phyloP scores from a whole-genome alignment of 352 stramenopile species.

The Pythium rhizo-oryzae region DNA sequence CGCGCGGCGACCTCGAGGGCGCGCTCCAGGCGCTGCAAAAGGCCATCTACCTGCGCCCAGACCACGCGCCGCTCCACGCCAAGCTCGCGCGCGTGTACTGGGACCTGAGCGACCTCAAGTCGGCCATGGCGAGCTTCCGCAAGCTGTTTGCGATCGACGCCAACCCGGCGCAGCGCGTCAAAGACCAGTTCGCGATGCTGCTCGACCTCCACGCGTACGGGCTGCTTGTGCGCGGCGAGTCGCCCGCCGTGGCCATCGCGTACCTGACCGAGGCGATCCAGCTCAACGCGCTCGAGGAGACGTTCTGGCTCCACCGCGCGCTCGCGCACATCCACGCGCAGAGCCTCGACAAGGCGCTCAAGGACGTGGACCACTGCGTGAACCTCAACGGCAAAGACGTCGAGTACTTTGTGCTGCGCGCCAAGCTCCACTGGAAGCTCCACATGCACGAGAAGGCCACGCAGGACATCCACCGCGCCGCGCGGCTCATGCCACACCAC shows the following conservation, averaged over 20 bases:
- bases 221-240: conserved; percentile 57
- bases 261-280: conserved; percentile 81
- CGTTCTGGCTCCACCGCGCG: conserved; percentile 77
- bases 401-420: conserved; percentile 83
- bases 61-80: conserved; percentile 53
- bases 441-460: conserved; percentile 77
- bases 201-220: conserved; percentile 76
- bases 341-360: conserved; percentile 72
- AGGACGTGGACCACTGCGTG: conserved; percentile 81
- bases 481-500: conserved; percentile 57
- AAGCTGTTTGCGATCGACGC: conserved; percentile 67
- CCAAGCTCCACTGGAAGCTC: conserved; percentile 80
- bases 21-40: conserved; percentile 70
- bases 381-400: conserved; percentile 74
- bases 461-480: conserved; percentile 64
- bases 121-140: conserved; percentile 77
- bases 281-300: conserved; percentile 69
- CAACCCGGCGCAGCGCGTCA: conserved; percentile 64
- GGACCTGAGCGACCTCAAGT: conserved; percentile 78
- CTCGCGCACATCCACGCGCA: conserved; percentile 65
- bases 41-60: conserved; percentile 71
- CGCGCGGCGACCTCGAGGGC: conserved; percentile 40
- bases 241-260: conserved; percentile 54
- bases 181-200: conserved; percentile 74
- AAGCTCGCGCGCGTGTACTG: conserved; percentile 74